Evolutionary conservation across 495 filamentous ascomycete genomes (phyloP).

Genomic region (Aspergillus kassunensis): DNA sequence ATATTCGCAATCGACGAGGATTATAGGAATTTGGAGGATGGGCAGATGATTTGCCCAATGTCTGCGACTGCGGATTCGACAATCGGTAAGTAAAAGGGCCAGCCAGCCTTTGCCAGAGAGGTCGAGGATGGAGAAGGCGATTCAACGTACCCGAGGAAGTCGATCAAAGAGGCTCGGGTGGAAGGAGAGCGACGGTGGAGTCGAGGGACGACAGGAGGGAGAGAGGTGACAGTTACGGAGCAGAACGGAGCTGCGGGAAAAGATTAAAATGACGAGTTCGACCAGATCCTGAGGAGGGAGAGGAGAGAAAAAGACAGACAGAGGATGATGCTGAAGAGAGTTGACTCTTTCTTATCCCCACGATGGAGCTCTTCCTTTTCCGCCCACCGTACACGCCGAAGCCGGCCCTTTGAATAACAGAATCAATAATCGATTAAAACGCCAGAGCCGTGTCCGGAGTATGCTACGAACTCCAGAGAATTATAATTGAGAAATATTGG

Average conservation of each 20-base stretch:
- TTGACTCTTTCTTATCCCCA: conserved; percentile 18
- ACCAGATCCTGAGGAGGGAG: conserved; percentile 8
- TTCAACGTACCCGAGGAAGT: conserved; percentile 23
- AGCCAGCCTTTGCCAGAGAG: neutral
- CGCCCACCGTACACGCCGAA: conserved; percentile 35
- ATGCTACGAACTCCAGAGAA: no score
- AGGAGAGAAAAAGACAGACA: conserved; percentile 20
- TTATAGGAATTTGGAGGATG: conserved; percentile 11
- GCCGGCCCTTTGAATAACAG: conserved; percentile 32
- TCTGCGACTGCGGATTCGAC: conserved; percentile 16
- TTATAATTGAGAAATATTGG: no score
- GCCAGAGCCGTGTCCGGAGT: neutral
- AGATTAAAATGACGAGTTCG: no score
- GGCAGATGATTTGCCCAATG: conserved; percentile 4
- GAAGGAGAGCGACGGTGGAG: conserved; percentile 25
- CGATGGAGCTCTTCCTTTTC: conserved; percentile 22
- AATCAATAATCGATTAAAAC: conserved; percentile 4
- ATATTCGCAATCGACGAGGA: conserved; percentile 12
- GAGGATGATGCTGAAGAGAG: conserved; percentile 4
- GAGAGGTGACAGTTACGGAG: conserved; percentile 14
- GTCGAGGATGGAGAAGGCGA: conserved; percentile 3
- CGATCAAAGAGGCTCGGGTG: conserved; percentile 16
- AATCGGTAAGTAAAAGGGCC: conserved; percentile 16
- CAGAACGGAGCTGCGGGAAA: conserved; percentile 30
- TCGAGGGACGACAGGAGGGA: conserved; percentile 4